Evolutionary conservation across 2,329 filamentous ascomycete genomes (phyloP), one percentile per base, ranked within the genome.

Genomic region (Elsinoe batatas): DNA sequence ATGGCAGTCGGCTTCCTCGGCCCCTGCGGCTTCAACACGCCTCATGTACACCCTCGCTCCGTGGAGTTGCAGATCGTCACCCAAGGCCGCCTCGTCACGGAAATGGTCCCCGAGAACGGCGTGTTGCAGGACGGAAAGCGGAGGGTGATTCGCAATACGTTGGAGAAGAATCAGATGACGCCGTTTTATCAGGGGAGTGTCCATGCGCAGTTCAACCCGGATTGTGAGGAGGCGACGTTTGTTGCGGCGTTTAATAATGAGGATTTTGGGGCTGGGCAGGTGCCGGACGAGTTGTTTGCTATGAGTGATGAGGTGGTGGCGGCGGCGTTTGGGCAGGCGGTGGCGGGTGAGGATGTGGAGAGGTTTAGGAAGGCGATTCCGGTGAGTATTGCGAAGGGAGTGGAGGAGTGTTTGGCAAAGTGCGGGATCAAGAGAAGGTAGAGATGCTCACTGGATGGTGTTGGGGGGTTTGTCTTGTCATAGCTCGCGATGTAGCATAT

Each of bases 201-300:
- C 58, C 75, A 77, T 61, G 76, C 69, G 64, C 72, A 77, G 61
- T 71, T 76, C 68, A 77, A 77, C 65, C 64, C 70, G 33, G 68
- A 68, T 51, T 77, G 75, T 63, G 61, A 70, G n/a, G 62, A 65
- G 1, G 72, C 74, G 1, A 68, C 67, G 2, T 75, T 74, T 58
- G 69, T 76, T 18, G 72, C 74, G 1, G 64, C 67, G 1, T 64
- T 77, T 18, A 74, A 72, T 67, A 64, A 57, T 15, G 73, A 72
- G 53, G 74, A 76, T 57, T 72, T 72, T 0, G 72, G 72, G 7
- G 71, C 69, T 3, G 65, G 60, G 51, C 67, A 70, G 57, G 61
- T 72, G n/a, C 72, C 72, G 10, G 71, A 74, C 65, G 69, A 68
- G 59, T 73, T 74, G 64, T 73, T 74, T 54, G 67, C 64, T 3